Percentiles rank a stretch among this genome's conserved stretches.
Conservation (phyloP, 495 filamentous ascomycete species). For the Trichoderma virens region DNA sequence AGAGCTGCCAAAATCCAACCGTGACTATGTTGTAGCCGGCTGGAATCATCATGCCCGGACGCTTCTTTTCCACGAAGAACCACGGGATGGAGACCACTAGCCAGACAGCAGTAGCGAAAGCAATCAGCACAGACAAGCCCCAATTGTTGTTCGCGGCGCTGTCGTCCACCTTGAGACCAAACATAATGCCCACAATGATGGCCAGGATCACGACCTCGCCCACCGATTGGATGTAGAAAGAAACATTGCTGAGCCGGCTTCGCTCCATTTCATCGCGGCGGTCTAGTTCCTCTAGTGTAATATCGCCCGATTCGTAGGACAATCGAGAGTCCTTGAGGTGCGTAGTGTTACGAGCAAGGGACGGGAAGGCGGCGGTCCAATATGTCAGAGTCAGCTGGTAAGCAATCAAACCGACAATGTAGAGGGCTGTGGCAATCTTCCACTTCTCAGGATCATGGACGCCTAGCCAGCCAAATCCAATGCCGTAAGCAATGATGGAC, state of each 20-base stretch:
- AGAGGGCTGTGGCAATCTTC: conserved; percentile 48
- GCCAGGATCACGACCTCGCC: conserved; percentile 55
- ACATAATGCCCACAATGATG: conserved; percentile 56
- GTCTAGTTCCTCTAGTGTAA: conserved; percentile 53
- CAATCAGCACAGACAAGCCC: conserved; percentile 56
- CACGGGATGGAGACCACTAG: conserved; percentile 52
- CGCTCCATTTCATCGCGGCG: conserved; percentile 55
- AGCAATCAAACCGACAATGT: conserved; percentile 57
- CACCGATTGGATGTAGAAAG: conserved; percentile 55
- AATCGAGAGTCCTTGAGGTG: conserved; percentile 47
- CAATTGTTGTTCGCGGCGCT: conserved; percentile 55
- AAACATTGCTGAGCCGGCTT: conserved; percentile 50
- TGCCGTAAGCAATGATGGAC: conserved; percentile 49
- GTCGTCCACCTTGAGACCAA: conserved; percentile 49
- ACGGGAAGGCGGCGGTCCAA: conserved; percentile 60
- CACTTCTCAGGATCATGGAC: conserved; percentile 49
- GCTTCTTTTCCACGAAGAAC: conserved; percentile 56
- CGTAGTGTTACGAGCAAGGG: conserved; percentile 50
- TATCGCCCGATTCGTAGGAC: conserved; percentile 41
- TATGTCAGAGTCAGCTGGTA: conserved; percentile 61
- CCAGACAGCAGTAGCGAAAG: conserved; percentile 58
- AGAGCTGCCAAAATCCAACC: conserved; percentile 53
- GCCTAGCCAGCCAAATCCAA: conserved; percentile 59
- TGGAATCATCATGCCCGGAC: conserved; percentile 45
- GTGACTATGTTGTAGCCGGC: conserved; percentile 35